Evolutionary conservation across 169 alveolate genomes (phyloP).

Genomic region (Amoebophrya sp.): DNA sequence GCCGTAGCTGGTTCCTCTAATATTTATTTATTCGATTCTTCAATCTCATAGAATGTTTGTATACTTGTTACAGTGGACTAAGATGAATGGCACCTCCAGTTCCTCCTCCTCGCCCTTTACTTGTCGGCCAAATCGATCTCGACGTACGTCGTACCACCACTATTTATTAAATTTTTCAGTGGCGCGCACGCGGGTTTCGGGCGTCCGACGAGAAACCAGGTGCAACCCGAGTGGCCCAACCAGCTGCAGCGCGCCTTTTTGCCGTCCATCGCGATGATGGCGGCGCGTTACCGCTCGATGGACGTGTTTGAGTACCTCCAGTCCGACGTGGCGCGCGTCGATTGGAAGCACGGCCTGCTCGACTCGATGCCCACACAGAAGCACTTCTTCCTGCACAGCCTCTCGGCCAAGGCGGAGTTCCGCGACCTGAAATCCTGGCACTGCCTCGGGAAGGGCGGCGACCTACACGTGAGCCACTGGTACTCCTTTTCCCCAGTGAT

Average conservation of each 20-base stretch:
- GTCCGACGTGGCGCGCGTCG: neutral
- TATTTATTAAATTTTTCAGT: too few species aligned
- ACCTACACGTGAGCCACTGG: neutral
- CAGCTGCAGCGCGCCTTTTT: neutral
- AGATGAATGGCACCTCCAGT: too few species aligned
- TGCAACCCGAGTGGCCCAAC: too few species aligned
- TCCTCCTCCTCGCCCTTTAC: too few species aligned
- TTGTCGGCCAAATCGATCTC: too few species aligned
- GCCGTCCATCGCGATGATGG: neutral
- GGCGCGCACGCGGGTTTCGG: too few species aligned
- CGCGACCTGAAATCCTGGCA: neutral
- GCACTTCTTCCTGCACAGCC: neutral
- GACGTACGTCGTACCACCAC: too few species aligned
- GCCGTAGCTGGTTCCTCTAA: too few species aligned
- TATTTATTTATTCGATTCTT: too few species aligned
- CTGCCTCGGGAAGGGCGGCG: neutral
- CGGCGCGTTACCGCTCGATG: neutral
- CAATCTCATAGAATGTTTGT: too few species aligned
- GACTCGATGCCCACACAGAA: neutral
- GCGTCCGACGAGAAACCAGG: too few species aligned
- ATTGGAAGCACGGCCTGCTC: neutral
- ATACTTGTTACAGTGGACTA: too few species aligned
- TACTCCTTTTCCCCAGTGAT: neutral
- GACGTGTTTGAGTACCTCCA: neutral
- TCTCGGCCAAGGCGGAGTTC: neutral